A percentile compares a stretch with the other conserved stretches of the same genome.
Evolutionary conservation across 2,329 filamentous ascomycete genomes (phyloP).

Genomic region (Cercospora zeae-maydis): DNA sequence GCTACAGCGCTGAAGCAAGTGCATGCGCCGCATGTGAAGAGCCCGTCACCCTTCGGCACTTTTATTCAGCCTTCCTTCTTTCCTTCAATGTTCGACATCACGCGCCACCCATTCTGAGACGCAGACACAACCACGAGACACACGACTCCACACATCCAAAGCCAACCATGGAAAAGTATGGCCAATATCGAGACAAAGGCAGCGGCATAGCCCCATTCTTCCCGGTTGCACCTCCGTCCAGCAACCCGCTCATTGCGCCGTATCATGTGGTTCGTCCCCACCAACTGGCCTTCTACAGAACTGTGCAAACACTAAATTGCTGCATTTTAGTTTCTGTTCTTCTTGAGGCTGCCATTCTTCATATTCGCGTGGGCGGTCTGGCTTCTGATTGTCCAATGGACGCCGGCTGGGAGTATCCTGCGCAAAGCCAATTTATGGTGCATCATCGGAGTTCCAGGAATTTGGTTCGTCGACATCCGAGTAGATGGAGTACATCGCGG

Average conservation of each 20-base stretch:
- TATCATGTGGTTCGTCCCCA: slow-evolving; percentile 30
- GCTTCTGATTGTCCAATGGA: slow-evolving; percentile 56
- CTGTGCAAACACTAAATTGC: not conserved
- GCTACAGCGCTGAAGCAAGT: not conserved
- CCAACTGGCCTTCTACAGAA: not conserved
- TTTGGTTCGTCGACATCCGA: slow-evolving; percentile 99
- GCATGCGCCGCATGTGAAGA: not conserved
- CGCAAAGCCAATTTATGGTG: slow-evolving; percentile 87
- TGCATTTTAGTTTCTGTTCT: slow-evolving; percentile 62
- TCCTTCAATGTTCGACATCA: slow-evolving; percentile 1
- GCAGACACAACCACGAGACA: not conserved
- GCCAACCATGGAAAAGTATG: slow-evolving; percentile 81
- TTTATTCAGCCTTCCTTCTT: not conserved
- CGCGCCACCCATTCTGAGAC: not conserved
- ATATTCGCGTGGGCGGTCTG: slow-evolving; percentile 52
- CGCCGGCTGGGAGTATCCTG: slow-evolving; percentile 64
- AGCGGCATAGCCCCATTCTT: slow-evolving; percentile 96
- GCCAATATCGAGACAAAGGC: slow-evolving; percentile 85
- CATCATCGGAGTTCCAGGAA: slow-evolving; percentile 80
- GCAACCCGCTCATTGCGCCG: slow-evolving; percentile 58
- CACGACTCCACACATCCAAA: not conserved
- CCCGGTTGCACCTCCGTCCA: slow-evolving; percentile 66
- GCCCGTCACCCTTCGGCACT: not conserved
- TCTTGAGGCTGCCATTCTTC: slow-evolving; percentile 76
- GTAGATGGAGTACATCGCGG: slow-evolving; percentile 95